These are phyloP conservation scores for Davidsoniella australis DNA, from an alignment of 2,329 filamentous ascomycete genomes.

Conservation along the genomic window DNA sequence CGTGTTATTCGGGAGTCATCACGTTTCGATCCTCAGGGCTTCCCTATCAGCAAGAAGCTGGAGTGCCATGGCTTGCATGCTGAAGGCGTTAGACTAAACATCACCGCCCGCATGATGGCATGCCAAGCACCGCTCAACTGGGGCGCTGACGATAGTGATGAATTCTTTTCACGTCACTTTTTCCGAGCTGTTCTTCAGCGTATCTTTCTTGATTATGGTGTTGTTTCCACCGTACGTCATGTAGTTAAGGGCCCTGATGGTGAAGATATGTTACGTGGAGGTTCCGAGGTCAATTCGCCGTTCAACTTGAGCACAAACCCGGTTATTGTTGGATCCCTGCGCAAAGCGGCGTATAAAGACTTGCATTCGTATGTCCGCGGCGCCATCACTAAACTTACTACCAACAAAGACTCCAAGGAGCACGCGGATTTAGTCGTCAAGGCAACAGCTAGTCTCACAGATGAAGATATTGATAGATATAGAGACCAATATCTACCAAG, in stretches of 20 bases:
- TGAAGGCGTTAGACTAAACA: constrained; percentile 68
- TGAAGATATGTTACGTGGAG: constrained; percentile 15
- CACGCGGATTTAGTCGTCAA: constrained; percentile 44
- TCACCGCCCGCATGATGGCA: constrained; percentile 95
- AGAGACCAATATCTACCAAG: constrained; percentile 43
- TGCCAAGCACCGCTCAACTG: constrained; percentile 92
- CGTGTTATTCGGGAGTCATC: constrained; percentile 51
- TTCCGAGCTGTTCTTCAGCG: constrained; percentile 81
- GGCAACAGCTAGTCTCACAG: constrained; percentile 51
- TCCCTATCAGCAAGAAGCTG: constrained; percentile 72
- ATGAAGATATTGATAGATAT: constrained; percentile 60
- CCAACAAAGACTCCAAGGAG: constrained; percentile 36
- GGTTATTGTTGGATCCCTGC: constrained; percentile 71
- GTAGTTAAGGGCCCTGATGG: constrained; percentile 4
- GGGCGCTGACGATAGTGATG: constrained; percentile 62
- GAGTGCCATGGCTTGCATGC: constrained; percentile 30
- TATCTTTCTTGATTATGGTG: constrained; percentile 72
- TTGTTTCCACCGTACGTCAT: constrained; percentile 46
- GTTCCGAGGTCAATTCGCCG: constrained; percentile 22
- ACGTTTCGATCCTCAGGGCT: constrained; percentile 74
- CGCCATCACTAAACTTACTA: constrained; percentile 57
- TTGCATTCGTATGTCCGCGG: constrained; percentile 66
- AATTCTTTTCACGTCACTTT: constrained; percentile 85
- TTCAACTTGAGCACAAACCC: constrained; percentile 51
- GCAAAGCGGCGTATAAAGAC: constrained; percentile 61